These are phyloP conservation scores for Cicer judaicum DNA, from an alignment of 306 rosid species.

Conservation along the genomic window DNA sequence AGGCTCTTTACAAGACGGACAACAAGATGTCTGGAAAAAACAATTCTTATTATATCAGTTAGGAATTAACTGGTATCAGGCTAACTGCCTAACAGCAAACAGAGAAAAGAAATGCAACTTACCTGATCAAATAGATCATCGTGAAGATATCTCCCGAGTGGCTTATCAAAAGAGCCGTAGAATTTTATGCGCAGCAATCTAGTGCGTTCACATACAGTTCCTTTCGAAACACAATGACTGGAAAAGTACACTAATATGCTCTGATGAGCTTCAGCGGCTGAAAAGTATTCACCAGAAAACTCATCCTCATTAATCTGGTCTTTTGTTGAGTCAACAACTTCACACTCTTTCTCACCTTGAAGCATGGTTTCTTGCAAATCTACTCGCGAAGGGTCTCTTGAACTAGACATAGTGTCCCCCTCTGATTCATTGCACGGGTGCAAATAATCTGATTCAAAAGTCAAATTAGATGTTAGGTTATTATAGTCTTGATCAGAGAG, in stretches of 20 bases:
- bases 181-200: constrained; percentile 93
- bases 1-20: constrained; percentile 83
- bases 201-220: constrained; percentile 82
- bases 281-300: constrained; percentile 78
- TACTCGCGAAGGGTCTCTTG: constrained; percentile 50
- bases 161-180: constrained; percentile 92
- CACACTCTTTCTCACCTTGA: constrained; percentile 57
- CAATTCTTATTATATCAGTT: constrained; percentile 32
- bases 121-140: constrained; percentile 91
- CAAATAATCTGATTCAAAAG: constrained; percentile 43
- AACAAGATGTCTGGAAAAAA: constrained; percentile 62
- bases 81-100: constrained; percentile 23
- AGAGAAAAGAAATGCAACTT: constrained; percentile 22
- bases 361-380: constrained; percentile 53
- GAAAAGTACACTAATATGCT: constrained; percentile 96
- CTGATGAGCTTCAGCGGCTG: constrained; percentile 84
- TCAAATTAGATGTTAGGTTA: constrained; percentile 52
- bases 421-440: constrained; percentile 51
- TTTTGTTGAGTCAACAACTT: constrained; percentile 45
- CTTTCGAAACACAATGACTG: constrained; percentile 83
- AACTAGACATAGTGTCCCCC: constrained; percentile 38
- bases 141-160: constrained; percentile 91
- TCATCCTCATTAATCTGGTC: constrained; percentile 67
- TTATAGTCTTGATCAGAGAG: constrained; percentile 48
- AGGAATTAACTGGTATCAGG: constrained; percentile 25